Base-by-base conservation (phyloP, 2,329 filamentous ascomycete genomes). In the Arthrobotrys sinensis region DNA sequence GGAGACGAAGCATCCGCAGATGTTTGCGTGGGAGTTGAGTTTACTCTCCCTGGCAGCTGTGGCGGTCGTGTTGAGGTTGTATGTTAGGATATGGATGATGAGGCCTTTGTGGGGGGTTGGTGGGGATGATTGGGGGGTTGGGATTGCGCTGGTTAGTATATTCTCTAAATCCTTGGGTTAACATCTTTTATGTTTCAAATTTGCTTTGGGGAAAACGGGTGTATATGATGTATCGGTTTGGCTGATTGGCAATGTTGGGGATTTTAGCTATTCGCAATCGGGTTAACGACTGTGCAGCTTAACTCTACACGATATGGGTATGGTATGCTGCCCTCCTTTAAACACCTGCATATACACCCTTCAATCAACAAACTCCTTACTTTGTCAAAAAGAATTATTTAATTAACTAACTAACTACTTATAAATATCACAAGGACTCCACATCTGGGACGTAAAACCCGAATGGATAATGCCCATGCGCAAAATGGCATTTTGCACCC, bases 401-500 rank as follows among this genome's bases (percentile, higher is more conserved):
- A 12, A 48, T 16, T 48, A 24, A 21, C 19, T n/a, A n/a, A n/a
- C 11, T 12, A 2, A 2, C 11, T 8, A 50, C 21, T 11, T 8
- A 50, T 4, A 5, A 45, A 48, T 21, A 19, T 7, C n/a, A 48
- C 3, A 45, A 75, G 76, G 76, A 12, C n/a, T 70, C 19, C 76
- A 79, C 38, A 73, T 79, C 4, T 79, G 76, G 76, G 76, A 79
- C 28, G 68, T 73, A 43, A 75, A 65, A 34, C 76, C 64, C 11
- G 68, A 69, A 36, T 79, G 76, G 68, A 73, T 73, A 68, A 64
- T 55, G 48, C 68, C 76, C 53, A 75, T 79, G 76, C 76, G 76
- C 46, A 45, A 79, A 46, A 70, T 79, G 66, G 68, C 76, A 34
- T 79, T 73, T 38, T 69, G 64, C 63, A 65, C 76, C 6, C 68